Conservation (phyloP, 352 stramenopile genomes). For the Globisporangium lucens region DNA sequence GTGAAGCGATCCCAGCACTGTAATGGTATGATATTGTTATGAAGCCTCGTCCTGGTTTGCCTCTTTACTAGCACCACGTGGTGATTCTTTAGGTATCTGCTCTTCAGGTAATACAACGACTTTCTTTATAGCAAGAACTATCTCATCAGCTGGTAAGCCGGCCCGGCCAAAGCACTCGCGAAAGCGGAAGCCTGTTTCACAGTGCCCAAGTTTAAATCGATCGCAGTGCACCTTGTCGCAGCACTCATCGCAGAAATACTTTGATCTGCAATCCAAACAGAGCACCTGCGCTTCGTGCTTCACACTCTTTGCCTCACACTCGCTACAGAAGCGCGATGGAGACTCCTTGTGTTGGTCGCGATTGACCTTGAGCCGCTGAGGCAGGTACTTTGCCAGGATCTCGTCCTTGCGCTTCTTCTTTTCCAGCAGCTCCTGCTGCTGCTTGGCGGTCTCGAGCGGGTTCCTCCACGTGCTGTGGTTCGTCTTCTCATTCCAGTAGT, state of each 20-base stretch:
- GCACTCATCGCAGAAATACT: slow-evolving; percentile 47
- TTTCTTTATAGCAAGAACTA: neutral
- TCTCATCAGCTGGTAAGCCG: slow-evolving; percentile 25
- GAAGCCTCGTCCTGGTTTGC: neutral
- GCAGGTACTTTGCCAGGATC: slow-evolving; percentile 36
- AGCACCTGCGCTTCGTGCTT: slow-evolving; percentile 24
- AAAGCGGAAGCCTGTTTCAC: slow-evolving; percentile 36
- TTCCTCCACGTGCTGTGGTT: slow-evolving; percentile 58
- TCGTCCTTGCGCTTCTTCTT: slow-evolving; percentile 27
- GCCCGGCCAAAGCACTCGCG: slow-evolving; percentile 28
- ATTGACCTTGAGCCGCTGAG: slow-evolving; percentile 45
- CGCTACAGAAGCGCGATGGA: slow-evolving; percentile 18
- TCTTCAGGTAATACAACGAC: neutral
- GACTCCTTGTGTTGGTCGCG: slow-evolving; percentile 16
- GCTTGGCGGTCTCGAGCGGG: slow-evolving; percentile 41
- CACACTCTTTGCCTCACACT: neutral
- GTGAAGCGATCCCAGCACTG: too few species aligned
- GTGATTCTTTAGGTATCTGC: neutral
- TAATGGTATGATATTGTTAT: neutral
- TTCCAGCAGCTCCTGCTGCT: slow-evolving; percentile 34
- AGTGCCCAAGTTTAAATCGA: slow-evolving; percentile 25
- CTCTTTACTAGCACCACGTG: neutral
- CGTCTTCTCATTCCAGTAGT: slow-evolving; percentile 63
- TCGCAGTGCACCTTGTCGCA: slow-evolving; percentile 43
- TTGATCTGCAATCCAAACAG: slow-evolving; percentile 33